Base-by-base conservation (phyloP, 768 basidiomycete genomes). In the Leccinum barrowsii region DNA sequence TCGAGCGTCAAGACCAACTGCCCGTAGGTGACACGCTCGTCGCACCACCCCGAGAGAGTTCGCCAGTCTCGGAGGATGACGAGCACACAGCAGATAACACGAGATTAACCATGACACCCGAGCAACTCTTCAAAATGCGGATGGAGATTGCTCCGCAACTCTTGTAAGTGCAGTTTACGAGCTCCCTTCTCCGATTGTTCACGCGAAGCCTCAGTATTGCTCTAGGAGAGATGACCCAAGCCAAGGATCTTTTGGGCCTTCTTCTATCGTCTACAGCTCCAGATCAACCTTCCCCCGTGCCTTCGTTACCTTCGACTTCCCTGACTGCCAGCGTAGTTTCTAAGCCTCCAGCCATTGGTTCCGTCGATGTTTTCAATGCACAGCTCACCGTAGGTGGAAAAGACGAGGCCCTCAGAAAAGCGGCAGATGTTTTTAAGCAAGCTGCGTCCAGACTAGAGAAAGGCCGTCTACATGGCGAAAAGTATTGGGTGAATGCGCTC, bases 401-500 rank as follows among this genome's bases (percentile, higher is more conserved):
- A 72, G 92, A 94, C 58, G 85, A 87, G 68, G 84, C 90, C 0
- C 72, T 94, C 34, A 75, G 92, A 62, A 85, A 87, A 60, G 90
- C 92, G 22, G 82, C 89, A 0, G 76, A 79, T 55, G 74, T 92
- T 1, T 88, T 92, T 62, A 89, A 85, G 65, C 70, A 77, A 32
- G 89, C 89, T 4, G 86, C 89, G 3, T 79, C 82, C 55, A 81
- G 82, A 54, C 83, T 92, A 74, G 89, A 91, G 65, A 76, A 82
- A 51, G 77, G 82, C 21, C 77, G 85, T 42, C 63, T 81, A 8
- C 76, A 80, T 51, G 82, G 85, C 44, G 89, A 92, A 67, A 83
- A 77, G 59, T 92, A 92, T 64, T 94, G 92, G 92, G 77, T 85
- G 7, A 84, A 92, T 68, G 92, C 92, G 4, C 77, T 94, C 49